A percentile compares a stretch with the other conserved stretches of the same genome.
These are phyloP conservation scores for Gilbertella persicaria DNA, from an alignment of 371 early-diverging fungal species.

Conservation along the genomic window DNA sequence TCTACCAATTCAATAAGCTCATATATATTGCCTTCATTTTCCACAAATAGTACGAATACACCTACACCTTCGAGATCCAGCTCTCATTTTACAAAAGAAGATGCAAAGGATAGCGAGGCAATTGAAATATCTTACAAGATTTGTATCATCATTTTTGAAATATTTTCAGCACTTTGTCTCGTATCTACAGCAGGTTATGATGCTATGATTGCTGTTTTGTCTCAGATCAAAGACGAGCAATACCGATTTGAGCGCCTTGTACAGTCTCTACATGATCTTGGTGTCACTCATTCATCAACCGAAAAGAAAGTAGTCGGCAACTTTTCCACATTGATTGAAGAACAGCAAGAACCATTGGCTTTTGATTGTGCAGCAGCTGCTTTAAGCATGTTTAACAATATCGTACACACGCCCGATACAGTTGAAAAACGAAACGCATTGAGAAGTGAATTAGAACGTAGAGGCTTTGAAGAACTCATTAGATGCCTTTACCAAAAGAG, in stretches of 20 bases:
- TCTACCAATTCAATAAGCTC: slow-evolving; percentile 25
- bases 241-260: slow-evolving; percentile 66
- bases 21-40: slow-evolving; percentile 22
- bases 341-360: slow-evolving; percentile 13
- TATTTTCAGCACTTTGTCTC: slow-evolving; percentile 46
- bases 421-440: slow-evolving; percentile 55
- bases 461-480: slow-evolving; percentile 57
- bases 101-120: neutral
- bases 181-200: slow-evolving; percentile 52
- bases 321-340: slow-evolving; percentile 2
- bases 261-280: slow-evolving; percentile 38
- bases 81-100: neutral
- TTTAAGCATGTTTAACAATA: slow-evolving; percentile 52
- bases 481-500: slow-evolving; percentile 39
- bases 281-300: neutral
- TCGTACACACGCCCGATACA: slow-evolving; percentile 56
- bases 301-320: neutral
- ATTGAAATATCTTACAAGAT: slow-evolving; percentile 8
- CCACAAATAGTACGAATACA: slow-evolving; percentile 13
- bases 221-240: slow-evolving; percentile 63
- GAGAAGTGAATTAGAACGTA: slow-evolving; percentile 56
- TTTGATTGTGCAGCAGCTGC: slow-evolving; percentile 58
- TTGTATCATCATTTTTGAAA: slow-evolving; percentile 15
- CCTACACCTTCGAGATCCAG: slow-evolving; percentile 40
- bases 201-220: slow-evolving; percentile 48